phyloP scores from a whole-genome alignment of 2,329 filamentous ascomycete genomes.

The Colletotrichum caudatum region DNA sequence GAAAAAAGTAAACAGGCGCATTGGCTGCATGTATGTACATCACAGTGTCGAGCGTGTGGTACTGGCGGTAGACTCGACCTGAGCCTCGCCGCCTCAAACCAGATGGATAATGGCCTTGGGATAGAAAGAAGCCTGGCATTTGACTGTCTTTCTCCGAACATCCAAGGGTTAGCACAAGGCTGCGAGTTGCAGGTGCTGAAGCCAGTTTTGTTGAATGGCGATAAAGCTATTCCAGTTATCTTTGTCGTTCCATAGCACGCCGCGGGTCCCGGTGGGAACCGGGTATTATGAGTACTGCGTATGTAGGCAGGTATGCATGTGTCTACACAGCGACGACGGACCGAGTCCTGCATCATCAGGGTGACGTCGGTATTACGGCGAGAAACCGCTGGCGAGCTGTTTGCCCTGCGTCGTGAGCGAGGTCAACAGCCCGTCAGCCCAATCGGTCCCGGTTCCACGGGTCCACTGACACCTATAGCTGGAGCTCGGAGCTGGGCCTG shows the following conservation, averaged over 20 bases:
- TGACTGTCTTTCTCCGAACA: not conserved
- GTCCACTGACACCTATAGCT: constrained; percentile 36
- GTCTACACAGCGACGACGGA: not conserved
- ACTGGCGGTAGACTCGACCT: not conserved
- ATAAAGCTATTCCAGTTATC: constrained; percentile 13
- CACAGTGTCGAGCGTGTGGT: not conserved
- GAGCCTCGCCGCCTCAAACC: not conserved
- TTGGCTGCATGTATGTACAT: not conserved
- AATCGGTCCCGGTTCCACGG: constrained; percentile 35
- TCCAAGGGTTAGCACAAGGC: constrained; percentile 14
- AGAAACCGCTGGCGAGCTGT: constrained; percentile 7
- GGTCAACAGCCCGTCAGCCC: constrained; percentile 28
- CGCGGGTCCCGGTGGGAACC: constrained; percentile 1
- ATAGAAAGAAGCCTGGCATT: constrained; percentile 11
- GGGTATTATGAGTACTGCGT: too few relatives aligned
- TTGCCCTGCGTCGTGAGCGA: not conserved
- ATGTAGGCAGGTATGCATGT: too few relatives aligned
- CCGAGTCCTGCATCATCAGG: constrained; percentile 5
- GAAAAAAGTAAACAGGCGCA: constrained; percentile 34
- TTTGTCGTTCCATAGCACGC: not conserved
- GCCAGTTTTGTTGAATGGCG: not conserved
- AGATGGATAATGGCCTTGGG: not conserved
- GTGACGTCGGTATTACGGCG: constrained; percentile 16
- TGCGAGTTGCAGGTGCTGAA: constrained; percentile 23
- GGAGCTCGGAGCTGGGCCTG: constrained; percentile 12